Evolutionary conservation across 495 filamentous ascomycete genomes (phyloP), one percentile per base, ranked within the genome.

Genomic region (Apiosordaria backusii): DNA sequence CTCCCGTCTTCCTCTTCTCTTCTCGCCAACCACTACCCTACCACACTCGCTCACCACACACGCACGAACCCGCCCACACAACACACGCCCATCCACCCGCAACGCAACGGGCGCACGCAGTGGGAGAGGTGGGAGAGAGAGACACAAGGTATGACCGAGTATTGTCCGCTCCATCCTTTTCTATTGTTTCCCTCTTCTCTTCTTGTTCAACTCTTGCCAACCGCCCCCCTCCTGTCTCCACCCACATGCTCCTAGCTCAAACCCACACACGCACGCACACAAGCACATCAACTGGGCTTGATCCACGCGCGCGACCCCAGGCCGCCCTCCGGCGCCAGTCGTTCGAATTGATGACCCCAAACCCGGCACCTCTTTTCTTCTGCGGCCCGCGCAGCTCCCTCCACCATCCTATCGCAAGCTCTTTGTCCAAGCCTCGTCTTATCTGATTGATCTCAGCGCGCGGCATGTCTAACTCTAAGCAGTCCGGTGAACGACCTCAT

Each of bases 401-500:
- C 61, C 64, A 57, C 57, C 65, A 27, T 45, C 35, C 35, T 45
- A 45, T 58, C 60, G 50, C 54, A 53, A 62, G 40, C 61, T 6
- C 60, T 59, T 40, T 61, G 59, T 59, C 35, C 59, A 23, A 66
- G 60, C 57, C 16, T 53, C 54, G 26, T 24, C 45, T 24, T 60
- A 22, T 63, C 59, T 16, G n/a, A 54, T 50, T 59, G 25, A 63
- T 18, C 58, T 29, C 62, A 40, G 52, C 35, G 66, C 67, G 67
- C 69, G 69, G 69, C 61, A 71, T 71, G 69, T 71, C 69, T 71
- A 66, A 71, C 40, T 63, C 29, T 16, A 26, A 59, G 60, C 66
- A 66, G 24, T 63, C 67, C 66, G 19, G 15, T 18, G 57, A 57
- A 27, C 59, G 18, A 15, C 60, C n/a, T 57, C 53, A 50, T 55